These are phyloP conservation scores for Ambrosiella beaveri DNA, from an alignment of 2,329 filamentous ascomycete genomes.

Conservation along the genomic window DNA sequence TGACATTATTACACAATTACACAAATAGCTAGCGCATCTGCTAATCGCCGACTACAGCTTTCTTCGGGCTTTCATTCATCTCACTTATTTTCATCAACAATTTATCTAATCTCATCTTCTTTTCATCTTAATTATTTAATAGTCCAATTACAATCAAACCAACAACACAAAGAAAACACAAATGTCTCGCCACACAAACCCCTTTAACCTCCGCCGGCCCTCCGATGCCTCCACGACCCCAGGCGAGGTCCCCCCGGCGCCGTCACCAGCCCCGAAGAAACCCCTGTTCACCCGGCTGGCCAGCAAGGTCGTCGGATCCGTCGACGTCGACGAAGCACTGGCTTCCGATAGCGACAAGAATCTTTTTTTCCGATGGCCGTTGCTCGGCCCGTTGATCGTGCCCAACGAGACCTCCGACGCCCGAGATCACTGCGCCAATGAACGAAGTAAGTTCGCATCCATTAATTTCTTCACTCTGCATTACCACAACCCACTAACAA, in stretches of 20 bases:
- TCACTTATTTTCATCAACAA: too few species aligned
- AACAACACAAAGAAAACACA: background rate
- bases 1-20: too few species aligned
- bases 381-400: slow-evolving; percentile 52
- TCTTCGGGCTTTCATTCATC: too few species aligned
- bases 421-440: slow-evolving; percentile 63
- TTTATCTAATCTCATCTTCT: too few species aligned
- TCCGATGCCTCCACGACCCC: background rate
- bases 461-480: background rate
- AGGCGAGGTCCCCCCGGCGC: too few species aligned
- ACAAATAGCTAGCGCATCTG: too few species aligned
- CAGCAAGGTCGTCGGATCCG: slow-evolving; percentile 1
- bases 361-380: slow-evolving; percentile 41
- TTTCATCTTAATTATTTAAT: background rate
- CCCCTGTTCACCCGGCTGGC: background rate
- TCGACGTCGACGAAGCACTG: slow-evolving; percentile 4
- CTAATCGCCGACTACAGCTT: too few species aligned
- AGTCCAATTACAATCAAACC: too few species aligned
- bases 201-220: background rate
- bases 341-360: background rate
- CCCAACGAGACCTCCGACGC: slow-evolving; percentile 60
- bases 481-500: background rate
- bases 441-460: slow-evolving; percentile 37
- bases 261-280: too few species aligned
- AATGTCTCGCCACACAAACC: background rate